Evolutionary conservation across 495 filamentous ascomycete species (phyloP).

Genomic region (Rusavskia elegans): DNA sequence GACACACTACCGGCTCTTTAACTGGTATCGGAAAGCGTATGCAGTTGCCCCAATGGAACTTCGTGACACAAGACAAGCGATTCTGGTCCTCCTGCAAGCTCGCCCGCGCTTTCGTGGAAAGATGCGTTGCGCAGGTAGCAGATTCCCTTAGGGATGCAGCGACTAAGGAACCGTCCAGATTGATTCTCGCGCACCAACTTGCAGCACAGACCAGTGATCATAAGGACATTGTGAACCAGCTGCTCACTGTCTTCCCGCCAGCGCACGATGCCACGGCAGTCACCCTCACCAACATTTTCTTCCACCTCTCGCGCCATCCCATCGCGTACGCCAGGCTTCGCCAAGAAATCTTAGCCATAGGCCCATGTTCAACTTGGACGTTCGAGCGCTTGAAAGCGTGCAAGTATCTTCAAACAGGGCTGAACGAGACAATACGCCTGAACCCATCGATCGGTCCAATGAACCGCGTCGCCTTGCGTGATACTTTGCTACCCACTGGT

Average conservation of each 20-base stretch:
- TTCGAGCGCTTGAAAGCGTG: slow-evolving; percentile 31
- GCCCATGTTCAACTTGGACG: slow-evolving; percentile 12
- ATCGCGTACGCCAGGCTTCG: slow-evolving; percentile 33
- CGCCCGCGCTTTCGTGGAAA: slow-evolving; percentile 31
- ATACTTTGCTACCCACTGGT: slow-evolving; percentile 29
- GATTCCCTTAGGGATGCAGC: slow-evolving; percentile 11
- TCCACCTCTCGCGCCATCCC: slow-evolving; percentile 32
- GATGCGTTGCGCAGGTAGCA: slow-evolving; percentile 28
- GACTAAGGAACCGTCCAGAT: slow-evolving; percentile 12
- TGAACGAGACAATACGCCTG: slow-evolving; percentile 33
- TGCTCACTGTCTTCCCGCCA: slow-evolving; percentile 10
- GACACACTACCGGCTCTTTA: slow-evolving; percentile 31
- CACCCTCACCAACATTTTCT: slow-evolving; percentile 40
- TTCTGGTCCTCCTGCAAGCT: slow-evolving; percentile 21
- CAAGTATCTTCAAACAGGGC: slow-evolving; percentile 29
- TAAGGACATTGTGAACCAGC: slow-evolving; percentile 1
- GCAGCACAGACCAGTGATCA: slow-evolving; percentile 21
- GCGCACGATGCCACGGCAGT: slow-evolving; percentile 34
- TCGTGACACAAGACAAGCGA: slow-evolving; percentile 24
- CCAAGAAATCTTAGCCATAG: slow-evolving; percentile 21
- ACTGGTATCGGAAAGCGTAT: slow-evolving; percentile 19
- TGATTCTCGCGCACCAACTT: slow-evolving; percentile 27
- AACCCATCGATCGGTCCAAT: slow-evolving; percentile 38
- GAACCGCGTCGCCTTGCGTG: slow-evolving; percentile 24
- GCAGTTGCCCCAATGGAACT: slow-evolving; percentile 21